Conservation (phyloP, 139 green algal genomes). For the Asterochloris erici region DNA sequence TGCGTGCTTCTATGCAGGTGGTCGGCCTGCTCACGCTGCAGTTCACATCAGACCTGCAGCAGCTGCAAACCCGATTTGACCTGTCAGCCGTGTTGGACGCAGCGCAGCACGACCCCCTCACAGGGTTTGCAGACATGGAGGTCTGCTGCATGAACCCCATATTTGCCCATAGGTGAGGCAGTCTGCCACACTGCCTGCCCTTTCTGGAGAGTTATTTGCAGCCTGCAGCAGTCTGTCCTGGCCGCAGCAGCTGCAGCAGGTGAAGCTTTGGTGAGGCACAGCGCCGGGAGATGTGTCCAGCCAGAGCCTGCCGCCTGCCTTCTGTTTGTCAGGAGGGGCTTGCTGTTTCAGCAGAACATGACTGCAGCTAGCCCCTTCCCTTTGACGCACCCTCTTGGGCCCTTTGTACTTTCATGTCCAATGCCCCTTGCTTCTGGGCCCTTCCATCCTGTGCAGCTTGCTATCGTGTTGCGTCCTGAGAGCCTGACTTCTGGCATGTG, state of each 20-base stretch:
- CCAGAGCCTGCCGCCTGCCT: no score
- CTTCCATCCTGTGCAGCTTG: no score
- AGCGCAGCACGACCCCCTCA: conserved; percentile 14
- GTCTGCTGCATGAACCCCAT: conserved; percentile 62
- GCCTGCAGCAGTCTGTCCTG: no score
- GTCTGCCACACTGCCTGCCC: background rate
- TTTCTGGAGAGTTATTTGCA: background rate
- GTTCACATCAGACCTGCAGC: conserved; percentile 34
- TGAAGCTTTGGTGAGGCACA: no score
- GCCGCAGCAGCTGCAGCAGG: no score
- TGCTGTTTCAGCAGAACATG: no score
- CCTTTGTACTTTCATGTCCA: no score
- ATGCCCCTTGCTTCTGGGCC: no score
- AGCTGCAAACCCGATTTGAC: conserved; percentile 47
- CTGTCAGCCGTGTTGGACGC: conserved; percentile 29
- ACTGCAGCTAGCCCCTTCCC: no score
- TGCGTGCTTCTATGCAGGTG: conserved; percentile 23
- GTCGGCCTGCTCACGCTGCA: conserved; percentile 48
- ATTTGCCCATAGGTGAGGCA: conserved; percentile 29
- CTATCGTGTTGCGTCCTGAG: background rate
- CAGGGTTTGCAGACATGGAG: conserved; percentile 46
- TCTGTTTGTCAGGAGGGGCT: no score
- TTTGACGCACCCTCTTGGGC: no score
- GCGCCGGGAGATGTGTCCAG: no score
- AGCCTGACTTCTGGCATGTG: background rate